Conservation (phyloP, 1,284 basidiomycete genomes). For the Cutaneotrichosporon cutaneum region DNA sequence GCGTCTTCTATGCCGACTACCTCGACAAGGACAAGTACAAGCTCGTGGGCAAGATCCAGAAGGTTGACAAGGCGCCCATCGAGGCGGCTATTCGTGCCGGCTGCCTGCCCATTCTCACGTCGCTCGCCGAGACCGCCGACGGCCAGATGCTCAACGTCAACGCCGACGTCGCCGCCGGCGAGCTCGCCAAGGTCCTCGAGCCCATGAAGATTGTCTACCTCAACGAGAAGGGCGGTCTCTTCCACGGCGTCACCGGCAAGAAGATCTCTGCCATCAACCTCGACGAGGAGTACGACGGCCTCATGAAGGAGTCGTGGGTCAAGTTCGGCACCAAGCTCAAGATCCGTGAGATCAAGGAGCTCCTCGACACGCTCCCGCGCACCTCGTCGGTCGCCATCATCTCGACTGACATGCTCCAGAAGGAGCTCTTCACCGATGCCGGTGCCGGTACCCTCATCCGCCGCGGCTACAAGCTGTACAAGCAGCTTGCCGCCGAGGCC, state of each 20-base stretch:
- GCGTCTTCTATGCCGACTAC: conserved; percentile 92
- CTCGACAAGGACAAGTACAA: conserved; percentile 91
- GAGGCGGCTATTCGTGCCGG: conserved; percentile 93
- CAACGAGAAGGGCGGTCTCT: conserved; percentile 97
- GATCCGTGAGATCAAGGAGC: conserved; percentile 98
- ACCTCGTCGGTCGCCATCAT: conserved; percentile 99
- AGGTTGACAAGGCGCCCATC: conserved; percentile 88
- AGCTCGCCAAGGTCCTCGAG: conserved; percentile 91
- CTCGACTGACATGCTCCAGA: conserved; percentile 86
- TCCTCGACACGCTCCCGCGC: conserved; percentile 95
- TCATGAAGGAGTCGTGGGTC: conserved; percentile 99
- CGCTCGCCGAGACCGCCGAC: conserved; percentile 82
- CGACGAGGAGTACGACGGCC: conserved; percentile 95
- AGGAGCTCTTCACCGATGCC: conserved; percentile 97
- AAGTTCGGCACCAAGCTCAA: conserved; percentile 99
- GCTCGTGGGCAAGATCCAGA: conserved; percentile 89
- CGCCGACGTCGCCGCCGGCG: conserved; percentile 92
- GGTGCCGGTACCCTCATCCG: conserved; percentile 97
- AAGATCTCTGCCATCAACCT: conserved; percentile 95
- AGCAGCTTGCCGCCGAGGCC: conserved; percentile 73
- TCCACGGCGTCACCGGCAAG: conserved; percentile 93
- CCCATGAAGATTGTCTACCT: conserved; percentile 99
- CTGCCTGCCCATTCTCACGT: conserved; percentile 87
- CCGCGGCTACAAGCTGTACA: conserved; percentile 96
- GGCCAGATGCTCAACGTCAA: conserved; percentile 97